A percentile compares a stretch with the other conserved stretches of the same genome.
Evolutionary conservation across 2,329 filamentous ascomycete species (phyloP).

Genomic region (Cryphonectria japonica): DNA sequence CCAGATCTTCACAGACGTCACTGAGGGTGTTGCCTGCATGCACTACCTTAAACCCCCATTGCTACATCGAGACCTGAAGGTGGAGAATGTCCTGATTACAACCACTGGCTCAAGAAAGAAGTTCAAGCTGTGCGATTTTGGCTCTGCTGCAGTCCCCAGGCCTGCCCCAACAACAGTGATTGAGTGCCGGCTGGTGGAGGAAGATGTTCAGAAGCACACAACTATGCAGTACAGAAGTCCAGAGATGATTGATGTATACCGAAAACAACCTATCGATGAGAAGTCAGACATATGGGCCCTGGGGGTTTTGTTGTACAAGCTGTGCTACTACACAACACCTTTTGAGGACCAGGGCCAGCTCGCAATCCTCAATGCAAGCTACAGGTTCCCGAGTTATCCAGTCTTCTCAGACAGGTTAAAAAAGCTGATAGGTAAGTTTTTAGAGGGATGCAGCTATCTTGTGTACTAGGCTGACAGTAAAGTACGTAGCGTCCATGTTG

Average conservation of each 20-base stretch:
- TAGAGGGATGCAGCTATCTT: background rate
- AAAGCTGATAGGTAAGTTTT: constrained; percentile 76
- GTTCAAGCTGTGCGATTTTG: constrained; percentile 99
- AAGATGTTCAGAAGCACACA: constrained; percentile 95
- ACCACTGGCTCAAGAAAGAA: constrained; percentile 65
- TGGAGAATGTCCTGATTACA: constrained; percentile 95
- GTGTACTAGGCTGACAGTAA: constrained; percentile 11
- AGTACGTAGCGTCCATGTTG: constrained; percentile 76
- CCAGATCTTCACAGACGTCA: constrained; percentile 94
- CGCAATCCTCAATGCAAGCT: constrained; percentile 94
- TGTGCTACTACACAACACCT: constrained; percentile 98
- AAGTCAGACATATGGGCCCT: constrained; percentile 99
- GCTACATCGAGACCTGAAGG: constrained; percentile 92
- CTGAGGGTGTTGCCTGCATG: constrained; percentile 97
- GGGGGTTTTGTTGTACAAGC: constrained; percentile 92
- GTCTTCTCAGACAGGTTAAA: constrained; percentile 89
- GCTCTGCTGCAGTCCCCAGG: constrained; percentile 81
- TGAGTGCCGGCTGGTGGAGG: constrained; percentile 91
- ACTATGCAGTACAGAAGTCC: constrained; percentile 97
- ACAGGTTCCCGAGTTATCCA: constrained; percentile 87
- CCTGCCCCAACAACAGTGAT: constrained; percentile 83
- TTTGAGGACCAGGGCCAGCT: constrained; percentile 98
- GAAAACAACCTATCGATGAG: constrained; percentile 95
- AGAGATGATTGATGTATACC: constrained; percentile 98
- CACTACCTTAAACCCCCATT: constrained; percentile 95